A percentile compares a stretch with the other conserved stretches of the same genome.
These are phyloP conservation scores for Bryum argenteum DNA, from an alignment of 225 moss, liverwort and hornwort genomes.

Conservation along the genomic window DNA sequence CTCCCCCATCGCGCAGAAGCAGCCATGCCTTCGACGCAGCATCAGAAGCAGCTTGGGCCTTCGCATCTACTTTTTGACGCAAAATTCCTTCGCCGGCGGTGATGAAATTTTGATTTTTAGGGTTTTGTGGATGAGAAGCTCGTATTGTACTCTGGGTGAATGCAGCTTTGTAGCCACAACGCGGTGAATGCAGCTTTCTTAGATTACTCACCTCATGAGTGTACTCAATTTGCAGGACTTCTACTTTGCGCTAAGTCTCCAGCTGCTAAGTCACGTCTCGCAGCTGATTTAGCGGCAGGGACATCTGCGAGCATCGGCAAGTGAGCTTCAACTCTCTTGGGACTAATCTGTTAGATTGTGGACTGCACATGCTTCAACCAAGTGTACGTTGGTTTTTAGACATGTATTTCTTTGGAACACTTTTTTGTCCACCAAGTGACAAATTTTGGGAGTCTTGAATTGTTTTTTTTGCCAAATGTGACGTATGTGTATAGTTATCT, in stretches of 20 bases:
- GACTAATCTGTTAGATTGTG: slow-evolving; percentile 5
- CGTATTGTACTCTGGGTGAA: too few species aligned
- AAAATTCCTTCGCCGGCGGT: too few species aligned
- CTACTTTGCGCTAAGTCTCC: slow-evolving; percentile 90
- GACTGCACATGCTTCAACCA: slow-evolving; percentile 5
- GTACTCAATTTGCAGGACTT: slow-evolving; percentile 50
- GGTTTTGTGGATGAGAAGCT: too few species aligned
- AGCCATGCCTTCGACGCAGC: too few species aligned
- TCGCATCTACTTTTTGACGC: too few species aligned
- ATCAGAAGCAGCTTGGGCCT: too few species aligned
- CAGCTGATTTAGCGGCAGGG: slow-evolving; percentile 80
- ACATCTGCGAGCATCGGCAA: slow-evolving; percentile 66
- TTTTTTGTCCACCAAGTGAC: too few species aligned
- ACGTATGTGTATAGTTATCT: too few species aligned
- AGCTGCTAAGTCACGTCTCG: slow-evolving; percentile 71
- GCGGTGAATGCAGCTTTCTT: slow-evolving; percentile 22
- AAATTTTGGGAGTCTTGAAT: too few species aligned
- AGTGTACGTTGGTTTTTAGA: slow-evolving; percentile 6
- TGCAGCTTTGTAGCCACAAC: slow-evolving; percentile 3
- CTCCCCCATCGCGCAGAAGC: too few species aligned
- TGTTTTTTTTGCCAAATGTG: too few species aligned
- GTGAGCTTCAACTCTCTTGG: slow-evolving; percentile 36
- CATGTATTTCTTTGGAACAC: slow-evolving; percentile 12
- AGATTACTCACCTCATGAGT: slow-evolving; percentile 14
- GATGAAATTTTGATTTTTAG: too few species aligned